A percentile compares a stretch with the other conserved stretches of the same genome.
These are phyloP conservation scores for Skeletonema grethae DNA, from an alignment of 108 stramenopile genomes.

Conservation along the genomic window DNA sequence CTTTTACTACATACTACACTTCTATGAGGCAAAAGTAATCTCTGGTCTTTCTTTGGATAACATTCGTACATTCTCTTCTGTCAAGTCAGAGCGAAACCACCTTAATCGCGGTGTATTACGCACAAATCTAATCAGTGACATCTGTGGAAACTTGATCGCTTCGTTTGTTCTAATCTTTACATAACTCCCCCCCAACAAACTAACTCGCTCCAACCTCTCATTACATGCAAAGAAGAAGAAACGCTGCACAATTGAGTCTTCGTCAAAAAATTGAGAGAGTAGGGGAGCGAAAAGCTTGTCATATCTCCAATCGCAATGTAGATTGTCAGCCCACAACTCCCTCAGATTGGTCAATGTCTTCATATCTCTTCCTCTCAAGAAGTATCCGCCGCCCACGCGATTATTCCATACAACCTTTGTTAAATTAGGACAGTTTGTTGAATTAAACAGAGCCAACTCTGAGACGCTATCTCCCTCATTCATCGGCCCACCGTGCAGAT, in stretches of 20 bases:
- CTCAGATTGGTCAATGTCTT: conserved; percentile 41
- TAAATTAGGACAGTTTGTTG: conserved; percentile 36
- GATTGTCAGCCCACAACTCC: conserved; percentile 40
- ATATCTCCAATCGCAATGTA: conserved; percentile 7
- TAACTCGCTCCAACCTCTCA: conserved; percentile 33
- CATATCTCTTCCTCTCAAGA: conserved; percentile 31
- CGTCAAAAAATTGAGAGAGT: conserved; percentile 22
- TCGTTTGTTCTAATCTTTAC: conserved; percentile 19
- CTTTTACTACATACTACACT: neutral
- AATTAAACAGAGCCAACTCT: conserved; percentile 19
- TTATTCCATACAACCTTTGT: conserved; percentile 43
- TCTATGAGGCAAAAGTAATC: conserved; percentile 29
- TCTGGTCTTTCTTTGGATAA: conserved; percentile 46
- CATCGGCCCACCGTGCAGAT: conserved; percentile 27
- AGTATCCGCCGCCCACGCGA: conserved; percentile 25
- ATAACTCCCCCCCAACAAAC: conserved; percentile 34
- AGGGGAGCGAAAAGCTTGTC: conserved; percentile 21
- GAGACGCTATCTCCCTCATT: conserved; percentile 21
- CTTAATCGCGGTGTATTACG: conserved; percentile 21
- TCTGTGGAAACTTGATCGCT: conserved; percentile 26
- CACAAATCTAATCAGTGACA: conserved; percentile 46
- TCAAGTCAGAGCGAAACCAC: conserved; percentile 55
- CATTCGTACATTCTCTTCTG: conserved; percentile 33
- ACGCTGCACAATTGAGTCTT: conserved; percentile 25
- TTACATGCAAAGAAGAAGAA: conserved; percentile 24